Base-by-base conservation (phyloP, 805 yeast species). In the Lipomyces oligophaga region DNA sequence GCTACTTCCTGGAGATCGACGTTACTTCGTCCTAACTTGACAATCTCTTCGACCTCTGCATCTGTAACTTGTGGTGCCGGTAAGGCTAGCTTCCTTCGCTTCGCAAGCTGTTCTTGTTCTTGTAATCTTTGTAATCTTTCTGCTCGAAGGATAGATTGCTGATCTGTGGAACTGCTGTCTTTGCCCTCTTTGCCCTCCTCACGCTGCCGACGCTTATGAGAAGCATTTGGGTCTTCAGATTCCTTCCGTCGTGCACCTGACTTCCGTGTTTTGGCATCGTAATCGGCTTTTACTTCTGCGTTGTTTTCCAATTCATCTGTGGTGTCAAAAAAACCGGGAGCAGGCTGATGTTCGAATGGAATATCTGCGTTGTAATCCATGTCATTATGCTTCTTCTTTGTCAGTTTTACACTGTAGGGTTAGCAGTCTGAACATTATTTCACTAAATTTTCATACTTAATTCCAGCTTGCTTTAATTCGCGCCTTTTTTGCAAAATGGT, bases 351-450 rank as follows among this genome's bases (percentile, higher is more conserved):
- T 58, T 88, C 93, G 58, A 84, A 83, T 0, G 90, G 86, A 7
- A 89, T 78, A 58, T 85, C 96, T 1, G 79, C 83, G 61, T 83
- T 85, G 63, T 85, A 87, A 62, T 89, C 96, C 62, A 85, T 77
- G 49, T 80, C 82, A 27, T 76, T 77, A 20, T 75, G 69, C 60
- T 76, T 77, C 60, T 75, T 80, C 51, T 71, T 74, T 18, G 41
- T 43, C 44, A 61, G 38, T 37, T 59, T 58, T 15, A 58, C 60
- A 22, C 53, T 52, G 28, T 16, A 20, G 11, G 15, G 36, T 20
- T 3, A 8, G 81, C 72, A 20, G 15, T 4, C 7, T 27, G 35
- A 26, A 19, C 11, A 19, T 4, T 19, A 15, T n/a, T 10, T 7
- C 13, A 8, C n/a, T 19, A 28, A 13, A 5, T 3, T 11, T 7